These are phyloP conservation scores for Stagonosporopsis cucurbitacearum DNA, from an alignment of 2,329 filamentous ascomycete genomes.

Conservation along the genomic window DNA sequence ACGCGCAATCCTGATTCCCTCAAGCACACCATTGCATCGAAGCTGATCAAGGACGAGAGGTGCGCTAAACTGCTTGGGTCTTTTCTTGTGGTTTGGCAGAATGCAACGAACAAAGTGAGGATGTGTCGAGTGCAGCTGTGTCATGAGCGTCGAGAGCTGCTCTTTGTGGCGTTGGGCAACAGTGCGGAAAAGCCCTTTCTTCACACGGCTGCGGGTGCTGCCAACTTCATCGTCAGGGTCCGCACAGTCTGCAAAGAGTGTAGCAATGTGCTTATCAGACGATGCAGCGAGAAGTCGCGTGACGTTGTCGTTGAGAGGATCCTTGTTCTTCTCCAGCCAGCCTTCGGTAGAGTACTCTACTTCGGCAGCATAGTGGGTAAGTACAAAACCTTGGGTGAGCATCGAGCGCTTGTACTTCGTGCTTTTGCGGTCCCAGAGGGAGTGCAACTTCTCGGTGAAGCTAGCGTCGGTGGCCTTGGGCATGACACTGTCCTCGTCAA, in stretches of 20 bases:
- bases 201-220: conserved; percentile 78
- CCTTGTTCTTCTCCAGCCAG: conserved; percentile 99
- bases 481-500: conserved; percentile 99
- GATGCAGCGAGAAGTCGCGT: conserved; percentile 87
- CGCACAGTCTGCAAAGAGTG: conserved; percentile 85
- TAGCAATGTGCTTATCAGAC: conserved; percentile 80
- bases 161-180: conserved; percentile 98
- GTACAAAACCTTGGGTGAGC: conserved; percentile 87
- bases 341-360: conserved; percentile 95
- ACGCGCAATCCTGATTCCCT: conserved; percentile 94
- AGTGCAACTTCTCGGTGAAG: conserved; percentile 97
- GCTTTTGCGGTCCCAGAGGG: conserved; percentile 94
- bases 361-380: conserved; percentile 97
- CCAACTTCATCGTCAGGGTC: conserved; percentile 77
- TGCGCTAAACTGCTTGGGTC: conserved; percentile 88
- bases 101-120: conserved; percentile 99
- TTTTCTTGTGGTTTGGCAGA: conserved; percentile 96
- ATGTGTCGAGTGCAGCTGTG: conserved; percentile 91
- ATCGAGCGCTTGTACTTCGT: conserved; percentile 89
- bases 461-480: conserved; percentile 96
- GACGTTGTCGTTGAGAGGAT: conserved; percentile 95
- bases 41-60: conserved; percentile 95
- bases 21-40: conserved; percentile 98
- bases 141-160: conserved; percentile 95
- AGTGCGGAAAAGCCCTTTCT: conserved; percentile 95